Percentiles rank a stretch among this genome's conserved stretches.
Conservation (phyloP, 129 eudicot species). For the Saussurea involucrata region DNA sequence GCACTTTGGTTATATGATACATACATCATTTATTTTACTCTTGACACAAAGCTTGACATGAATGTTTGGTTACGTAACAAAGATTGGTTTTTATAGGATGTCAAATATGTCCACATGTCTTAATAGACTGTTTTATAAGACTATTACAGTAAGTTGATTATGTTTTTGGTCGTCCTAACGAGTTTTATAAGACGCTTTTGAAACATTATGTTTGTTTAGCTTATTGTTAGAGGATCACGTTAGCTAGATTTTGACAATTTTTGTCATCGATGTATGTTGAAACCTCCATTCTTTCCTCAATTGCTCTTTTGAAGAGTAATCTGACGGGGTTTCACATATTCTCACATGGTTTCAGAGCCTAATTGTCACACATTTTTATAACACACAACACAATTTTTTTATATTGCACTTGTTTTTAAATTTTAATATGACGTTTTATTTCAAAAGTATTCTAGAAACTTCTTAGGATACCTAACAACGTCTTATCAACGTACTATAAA, state of each 20-base stretch:
- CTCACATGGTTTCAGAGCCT: no score
- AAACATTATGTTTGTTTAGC: not conserved
- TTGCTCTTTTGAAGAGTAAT: not conserved
- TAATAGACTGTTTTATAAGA: not conserved
- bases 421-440: not conserved
- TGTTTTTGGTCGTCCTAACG: not conserved
- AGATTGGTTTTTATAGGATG: not conserved
- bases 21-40: not conserved
- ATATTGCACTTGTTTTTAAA: not conserved
- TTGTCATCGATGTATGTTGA: no score
- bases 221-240: not conserved
- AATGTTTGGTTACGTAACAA: not conserved
- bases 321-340: not conserved
- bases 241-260: not conserved
- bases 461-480: not conserved
- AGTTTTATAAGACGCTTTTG: not conserved
- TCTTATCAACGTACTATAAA: not conserved
- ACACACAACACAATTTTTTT: not conserved
- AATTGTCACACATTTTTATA: not conserved
- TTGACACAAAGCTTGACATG: not conserved
- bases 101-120: not conserved
- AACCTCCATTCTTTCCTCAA: not conserved
- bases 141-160: not conserved
- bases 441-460: not conserved
- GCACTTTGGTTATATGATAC: not conserved